These are phyloP conservation scores for Cladosporium sp. DNA, from an alignment of 2,329 filamentous ascomycete species.

Conservation along the genomic window DNA sequence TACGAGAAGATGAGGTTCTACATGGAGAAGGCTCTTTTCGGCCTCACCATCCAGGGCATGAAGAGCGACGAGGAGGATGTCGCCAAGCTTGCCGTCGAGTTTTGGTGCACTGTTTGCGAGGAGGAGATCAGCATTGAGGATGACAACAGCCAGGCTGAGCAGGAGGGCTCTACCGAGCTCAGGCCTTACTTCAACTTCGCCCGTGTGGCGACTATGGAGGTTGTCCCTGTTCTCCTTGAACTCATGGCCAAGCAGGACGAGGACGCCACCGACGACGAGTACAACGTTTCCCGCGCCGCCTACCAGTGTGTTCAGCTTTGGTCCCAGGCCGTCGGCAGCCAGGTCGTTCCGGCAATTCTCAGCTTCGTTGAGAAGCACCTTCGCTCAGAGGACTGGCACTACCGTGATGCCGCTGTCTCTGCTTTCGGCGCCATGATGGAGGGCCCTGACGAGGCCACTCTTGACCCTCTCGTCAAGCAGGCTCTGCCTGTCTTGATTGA, in stretches of 20 bases:
- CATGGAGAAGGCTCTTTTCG: conserved; percentile 99
- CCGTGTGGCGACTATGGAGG: conserved; percentile 84
- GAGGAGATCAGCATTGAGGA: conserved; percentile 98
- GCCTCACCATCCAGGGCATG: conserved; percentile 96
- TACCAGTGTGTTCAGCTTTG: conserved; percentile 97
- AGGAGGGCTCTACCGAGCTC: conserved; percentile 75
- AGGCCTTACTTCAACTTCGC: conserved; percentile 95
- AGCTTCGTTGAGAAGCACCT: conserved; percentile 89
- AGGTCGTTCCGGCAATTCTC: conserved; percentile 81
- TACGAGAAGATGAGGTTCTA: conserved; percentile 99
- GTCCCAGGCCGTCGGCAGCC: conserved; percentile 79
- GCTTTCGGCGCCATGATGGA: conserved; percentile 99
- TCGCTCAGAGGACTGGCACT: conserved; percentile 87
- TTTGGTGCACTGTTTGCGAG: conserved; percentile 99
- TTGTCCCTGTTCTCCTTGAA: conserved; percentile 83
- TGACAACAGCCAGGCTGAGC: conserved; percentile 72
- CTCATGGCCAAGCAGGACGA: conserved; percentile 96
- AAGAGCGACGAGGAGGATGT: conserved; percentile 97
- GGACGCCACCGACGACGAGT: conserved; percentile 93
- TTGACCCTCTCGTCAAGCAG: conserved; percentile 93
- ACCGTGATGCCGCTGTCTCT: conserved; percentile 90
- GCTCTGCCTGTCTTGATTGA: conserved; percentile 84
- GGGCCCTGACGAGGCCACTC: conserved; percentile 84
- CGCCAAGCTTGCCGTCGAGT: conserved; percentile 94
- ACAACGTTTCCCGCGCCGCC: conserved; percentile 89